phyloP scores from a whole-genome alignment of 2,329 filamentous ascomycete genomes.

The Sphaerulina vaccinii region DNA sequence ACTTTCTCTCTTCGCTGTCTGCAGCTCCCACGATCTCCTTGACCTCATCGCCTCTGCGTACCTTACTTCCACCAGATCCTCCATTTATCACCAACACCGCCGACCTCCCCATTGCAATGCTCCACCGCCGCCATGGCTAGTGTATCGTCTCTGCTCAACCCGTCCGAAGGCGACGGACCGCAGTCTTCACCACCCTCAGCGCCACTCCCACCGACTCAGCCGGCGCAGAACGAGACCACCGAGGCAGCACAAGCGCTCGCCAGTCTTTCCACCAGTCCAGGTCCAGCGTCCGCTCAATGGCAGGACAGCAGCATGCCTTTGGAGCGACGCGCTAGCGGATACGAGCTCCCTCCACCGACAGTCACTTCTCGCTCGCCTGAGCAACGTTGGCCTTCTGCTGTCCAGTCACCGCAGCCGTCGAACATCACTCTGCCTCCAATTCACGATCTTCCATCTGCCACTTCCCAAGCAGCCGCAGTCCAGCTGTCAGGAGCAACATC shows the following conservation, averaged over 20 bases:
- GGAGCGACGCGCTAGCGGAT: neutral
- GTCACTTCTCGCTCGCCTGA: conserved; percentile 48
- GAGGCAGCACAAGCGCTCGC: conserved; percentile 43
- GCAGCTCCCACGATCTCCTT: no score
- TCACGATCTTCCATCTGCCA: conserved; percentile 27
- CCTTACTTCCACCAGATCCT: neutral
- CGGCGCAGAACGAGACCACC: conserved; percentile 11
- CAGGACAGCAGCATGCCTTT: neutral
- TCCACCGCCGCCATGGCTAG: conserved; percentile 27
- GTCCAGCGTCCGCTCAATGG: conserved; percentile 23
- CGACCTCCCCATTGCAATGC: neutral
- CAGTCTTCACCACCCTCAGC: neutral
- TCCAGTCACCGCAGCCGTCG: conserved; percentile 33
- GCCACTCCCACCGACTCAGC: neutral
- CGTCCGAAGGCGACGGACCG: conserved; percentile 26
- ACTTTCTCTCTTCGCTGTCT: no score
- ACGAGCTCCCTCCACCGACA: conserved; percentile 34
- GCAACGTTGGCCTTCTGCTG: conserved; percentile 40
- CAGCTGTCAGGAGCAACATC: conserved; percentile 8
- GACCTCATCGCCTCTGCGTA: neutral
- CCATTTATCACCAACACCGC: neutral
- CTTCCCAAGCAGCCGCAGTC: neutral
- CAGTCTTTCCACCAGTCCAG: conserved; percentile 29
- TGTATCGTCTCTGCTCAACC: conserved; percentile 41
- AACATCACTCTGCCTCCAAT: conserved; percentile 45